A percentile compares a stretch with the other conserved stretches of the same genome.
Evolutionary conservation across 306 rosid genomes (phyloP).

Genomic region (Begonia fuchsioides): DNA sequence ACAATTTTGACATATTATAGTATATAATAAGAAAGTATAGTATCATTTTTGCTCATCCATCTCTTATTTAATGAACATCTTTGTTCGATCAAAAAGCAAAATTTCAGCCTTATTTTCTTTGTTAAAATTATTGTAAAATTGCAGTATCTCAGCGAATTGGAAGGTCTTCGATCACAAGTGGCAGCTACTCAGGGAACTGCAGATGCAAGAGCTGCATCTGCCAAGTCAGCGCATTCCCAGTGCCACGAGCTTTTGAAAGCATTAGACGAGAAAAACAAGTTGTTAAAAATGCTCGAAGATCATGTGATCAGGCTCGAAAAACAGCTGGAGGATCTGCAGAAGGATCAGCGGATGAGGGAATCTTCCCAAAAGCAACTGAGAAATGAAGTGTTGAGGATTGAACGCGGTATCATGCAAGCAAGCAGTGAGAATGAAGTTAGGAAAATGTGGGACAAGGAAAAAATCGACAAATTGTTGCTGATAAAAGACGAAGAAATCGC

Average conservation of each 20-base stretch:
- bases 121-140: constrained; percentile 3
- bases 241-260: constrained; percentile 62
- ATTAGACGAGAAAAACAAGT: constrained; percentile 51
- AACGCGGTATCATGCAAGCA: constrained; percentile 59
- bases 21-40: too few relatives aligned
- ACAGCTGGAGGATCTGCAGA: constrained; percentile 69
- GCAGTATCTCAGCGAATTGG: constrained; percentile 71
- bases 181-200: constrained; percentile 57
- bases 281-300: constrained; percentile 66
- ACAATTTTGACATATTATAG: too few relatives aligned
- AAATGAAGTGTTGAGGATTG: constrained; percentile 72
- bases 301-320: constrained; percentile 57
- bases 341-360: constrained; percentile 73
- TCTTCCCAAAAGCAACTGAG: too few relatives aligned
- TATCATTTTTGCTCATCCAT: too few relatives aligned
- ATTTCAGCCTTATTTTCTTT: too few relatives aligned
- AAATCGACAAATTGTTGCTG: constrained; percentile 50
- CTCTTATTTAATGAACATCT: too few relatives aligned
- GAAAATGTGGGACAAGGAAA: constrained; percentile 67
- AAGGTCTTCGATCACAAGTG: constrained; percentile 55
- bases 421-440: constrained; percentile 63
- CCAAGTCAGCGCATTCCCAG: constrained; percentile 60
- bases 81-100: too few relatives aligned
- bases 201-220: constrained; percentile 81
- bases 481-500: constrained; percentile 69